Evolutionary conservation across 176 grass and related monocot genomes (phyloP).

Genomic region (Phoenix dactylifera): DNA sequence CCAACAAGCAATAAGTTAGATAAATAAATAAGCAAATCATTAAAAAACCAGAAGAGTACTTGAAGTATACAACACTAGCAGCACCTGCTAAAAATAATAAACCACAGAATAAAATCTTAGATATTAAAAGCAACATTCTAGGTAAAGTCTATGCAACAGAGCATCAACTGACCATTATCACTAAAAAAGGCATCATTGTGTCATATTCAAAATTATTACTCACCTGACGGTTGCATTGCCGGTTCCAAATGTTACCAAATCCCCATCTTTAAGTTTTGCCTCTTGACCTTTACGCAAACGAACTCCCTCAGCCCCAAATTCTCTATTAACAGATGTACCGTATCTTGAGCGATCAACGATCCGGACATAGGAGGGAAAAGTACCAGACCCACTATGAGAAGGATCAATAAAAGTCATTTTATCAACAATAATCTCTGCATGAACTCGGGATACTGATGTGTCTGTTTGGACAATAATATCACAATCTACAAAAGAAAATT

Average conservation of each 20-base stretch:
- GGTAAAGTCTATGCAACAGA: too few relatives aligned
- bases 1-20: background rate
- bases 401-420: slow-evolving; percentile 70
- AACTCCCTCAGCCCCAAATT: slow-evolving; percentile 39
- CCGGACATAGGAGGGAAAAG: slow-evolving; percentile 43
- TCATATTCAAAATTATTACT: slow-evolving; percentile 17
- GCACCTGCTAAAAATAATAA: too few relatives aligned
- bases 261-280: slow-evolving; percentile 49
- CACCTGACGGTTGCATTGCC: slow-evolving; percentile 68
- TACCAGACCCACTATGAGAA: slow-evolving; percentile 17
- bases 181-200: too few relatives aligned
- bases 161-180: too few relatives aligned
- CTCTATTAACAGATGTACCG: slow-evolving; percentile 72
- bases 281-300: slow-evolving; percentile 53
- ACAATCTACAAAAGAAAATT: slow-evolving; percentile 42
- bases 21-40: slow-evolving; percentile 4
- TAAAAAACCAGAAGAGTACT: background rate
- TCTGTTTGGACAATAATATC: slow-evolving; percentile 80
- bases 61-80: too few relatives aligned
- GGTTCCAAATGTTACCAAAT: slow-evolving; percentile 78
- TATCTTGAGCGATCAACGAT: slow-evolving; percentile 79
- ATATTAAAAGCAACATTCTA: too few relatives aligned
- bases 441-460: slow-evolving; percentile 74
- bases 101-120: too few relatives aligned
- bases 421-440: slow-evolving; percentile 68